Conservation (phyloP, 1,284 basidiomycete genomes). For the Tremellales sp. region DNA sequence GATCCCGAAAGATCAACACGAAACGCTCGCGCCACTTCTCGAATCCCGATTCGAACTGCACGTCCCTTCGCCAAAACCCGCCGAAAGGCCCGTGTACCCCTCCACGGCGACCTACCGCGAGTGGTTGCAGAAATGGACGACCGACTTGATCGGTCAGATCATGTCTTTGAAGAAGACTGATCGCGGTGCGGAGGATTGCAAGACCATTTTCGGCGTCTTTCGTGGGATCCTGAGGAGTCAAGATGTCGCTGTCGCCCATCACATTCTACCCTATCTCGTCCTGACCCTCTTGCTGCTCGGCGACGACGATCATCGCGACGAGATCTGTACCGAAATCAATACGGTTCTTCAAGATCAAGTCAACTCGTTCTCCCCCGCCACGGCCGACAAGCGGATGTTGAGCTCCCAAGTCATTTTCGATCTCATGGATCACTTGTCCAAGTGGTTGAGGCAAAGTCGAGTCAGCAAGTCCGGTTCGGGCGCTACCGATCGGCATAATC, state of each 20-base stretch:
- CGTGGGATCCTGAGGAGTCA: constrained; percentile 75
- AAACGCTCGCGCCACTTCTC: constrained; percentile 84
- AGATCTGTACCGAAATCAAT: constrained; percentile 72
- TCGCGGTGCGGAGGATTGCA: constrained; percentile 19
- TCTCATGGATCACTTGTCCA: constrained; percentile 90
- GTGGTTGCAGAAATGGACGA: constrained; percentile 91
- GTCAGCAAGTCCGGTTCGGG: constrained; percentile 46
- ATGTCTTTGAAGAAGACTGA: constrained; percentile 33
- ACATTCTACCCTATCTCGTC: constrained; percentile 87
- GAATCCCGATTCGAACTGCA: constrained; percentile 60
- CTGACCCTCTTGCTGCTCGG: constrained; percentile 81
- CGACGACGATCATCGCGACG: constrained; percentile 57
- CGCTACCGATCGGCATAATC: constrained; percentile 52
- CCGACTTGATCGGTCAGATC: constrained; percentile 69
- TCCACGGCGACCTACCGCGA: constrained; percentile 78
- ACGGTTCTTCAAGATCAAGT: constrained; percentile 86
- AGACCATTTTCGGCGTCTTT: constrained; percentile 73
- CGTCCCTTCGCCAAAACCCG: constrained; percentile 34
- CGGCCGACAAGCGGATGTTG: constrained; percentile 71
- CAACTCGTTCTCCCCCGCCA: constrained; percentile 56
- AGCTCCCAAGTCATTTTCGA: constrained; percentile 93
- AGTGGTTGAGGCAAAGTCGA: constrained; percentile 67
- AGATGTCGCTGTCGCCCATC: constrained; percentile 85
- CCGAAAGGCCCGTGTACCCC: constrained; percentile 71
- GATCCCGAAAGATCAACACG: constrained; percentile 77